Base-by-base conservation (phyloP, 176 grass and related monocot species). In the Zea luxurians region DNA sequence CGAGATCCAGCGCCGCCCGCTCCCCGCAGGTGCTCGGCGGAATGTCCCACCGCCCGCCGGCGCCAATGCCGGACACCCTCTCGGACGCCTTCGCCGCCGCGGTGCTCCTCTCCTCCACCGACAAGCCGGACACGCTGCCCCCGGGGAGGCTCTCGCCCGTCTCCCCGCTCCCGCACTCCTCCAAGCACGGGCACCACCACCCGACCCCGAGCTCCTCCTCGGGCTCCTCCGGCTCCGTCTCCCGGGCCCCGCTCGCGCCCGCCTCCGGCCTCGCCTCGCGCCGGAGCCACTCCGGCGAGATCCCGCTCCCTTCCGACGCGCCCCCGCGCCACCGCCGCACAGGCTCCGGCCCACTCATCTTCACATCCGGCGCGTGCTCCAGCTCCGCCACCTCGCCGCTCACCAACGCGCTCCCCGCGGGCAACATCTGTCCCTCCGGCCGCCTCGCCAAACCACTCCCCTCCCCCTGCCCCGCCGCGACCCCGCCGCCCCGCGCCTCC, bases 401-500 rank as follows among this genome's bases (percentile, higher is more conserved):
- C 82, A 81, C 89, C 61, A 88, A 92, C 64, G 70, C 87, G n/a
- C 87, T 92, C n/a, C 92, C 96, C 0, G 69, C 92, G 0, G 96
- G 96, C 6, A 98, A 94, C 83, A 98, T 98, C 78, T 98, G 89
- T 70, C 92, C 96, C 10, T 92, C 92, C 9, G 96, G 92, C 4
- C 93, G 87, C 67, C 64, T 98, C 43, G 82, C 74, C 11, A 98
- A 94, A 79, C 70, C 87, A 50, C 69, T 86, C 5, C 62, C 80
- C 1, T 74, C 76, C 20, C 85, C 75, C 66, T 80, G 38, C 38
- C 38, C 67, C 43, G 67, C 54, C 21, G 73, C 35, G 76, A 87
- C 83, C 67, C 93, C 48, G 65, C 77, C 45, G 71, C 90, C 76
- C 3, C 89, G 79, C 37, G 47, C 83, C 18, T 13, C 57, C 55